A percentile compares a stretch with the other conserved stretches of the same genome.
phyloP scores from a whole-genome alignment of 2,329 filamentous ascomycete genomes.

The Fusarium tuaranense region DNA sequence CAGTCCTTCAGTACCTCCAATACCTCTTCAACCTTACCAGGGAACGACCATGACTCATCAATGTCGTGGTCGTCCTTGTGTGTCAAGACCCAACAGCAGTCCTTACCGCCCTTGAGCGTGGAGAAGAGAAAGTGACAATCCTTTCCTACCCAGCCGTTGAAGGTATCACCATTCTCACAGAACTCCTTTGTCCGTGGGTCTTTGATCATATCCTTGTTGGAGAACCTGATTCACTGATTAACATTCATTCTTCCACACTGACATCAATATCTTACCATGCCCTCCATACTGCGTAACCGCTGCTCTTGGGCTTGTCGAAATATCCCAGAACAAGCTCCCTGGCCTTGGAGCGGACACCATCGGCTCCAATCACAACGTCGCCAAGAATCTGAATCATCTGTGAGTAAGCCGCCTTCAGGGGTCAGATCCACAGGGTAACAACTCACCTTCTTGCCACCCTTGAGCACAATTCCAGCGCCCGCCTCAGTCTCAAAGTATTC shows the following conservation, averaged over 20 bases:
- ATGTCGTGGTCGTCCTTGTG: constrained; percentile 49
- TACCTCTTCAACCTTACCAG: constrained; percentile 34
- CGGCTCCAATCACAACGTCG: constrained; percentile 36
- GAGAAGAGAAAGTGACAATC: constrained; percentile 64
- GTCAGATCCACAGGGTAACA: not conserved
- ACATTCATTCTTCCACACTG: not conserved
- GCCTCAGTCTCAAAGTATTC: constrained; percentile 20
- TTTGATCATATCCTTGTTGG: constrained; percentile 62
- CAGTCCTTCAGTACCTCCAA: constrained; percentile 22
- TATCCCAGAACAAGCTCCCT: constrained; percentile 35
- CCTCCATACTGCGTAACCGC: constrained; percentile 49
- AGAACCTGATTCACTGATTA: constrained; percentile 23
- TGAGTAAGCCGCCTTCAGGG: constrained; percentile 6
- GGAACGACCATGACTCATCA: constrained; percentile 36
- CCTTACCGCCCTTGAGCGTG: constrained; percentile 57
- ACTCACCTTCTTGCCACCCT: constrained; percentile 19
- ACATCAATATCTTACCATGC: constrained; percentile 59
- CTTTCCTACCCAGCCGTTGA: constrained; percentile 63
- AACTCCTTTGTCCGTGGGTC: constrained; percentile 66
- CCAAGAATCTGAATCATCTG: not conserved
- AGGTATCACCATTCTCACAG: constrained; percentile 67
- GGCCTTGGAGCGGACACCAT: constrained; percentile 33
- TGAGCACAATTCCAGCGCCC: constrained; percentile 20
- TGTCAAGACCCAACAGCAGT: constrained; percentile 69
- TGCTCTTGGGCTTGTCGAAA: constrained; percentile 30